Conservation (phyloP, 495 filamentous ascomycete species). For the Viridothelium virens region DNA sequence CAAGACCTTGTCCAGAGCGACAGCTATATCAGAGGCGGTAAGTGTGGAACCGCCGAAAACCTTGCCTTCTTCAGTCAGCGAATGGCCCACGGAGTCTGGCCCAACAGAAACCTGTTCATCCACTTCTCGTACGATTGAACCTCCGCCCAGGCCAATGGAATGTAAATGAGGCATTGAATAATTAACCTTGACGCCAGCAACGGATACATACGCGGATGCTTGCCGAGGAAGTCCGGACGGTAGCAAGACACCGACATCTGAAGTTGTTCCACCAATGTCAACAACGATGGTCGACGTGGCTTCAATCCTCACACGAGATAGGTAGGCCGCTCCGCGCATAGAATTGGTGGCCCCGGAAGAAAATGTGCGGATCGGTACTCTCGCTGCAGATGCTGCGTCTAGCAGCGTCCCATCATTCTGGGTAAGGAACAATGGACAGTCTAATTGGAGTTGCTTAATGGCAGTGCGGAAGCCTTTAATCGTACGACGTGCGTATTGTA, state of each 20-base stretch:
- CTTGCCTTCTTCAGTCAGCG: constrained; percentile 40
- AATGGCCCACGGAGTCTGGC: constrained; percentile 50
- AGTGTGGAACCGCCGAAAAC: constrained; percentile 45
- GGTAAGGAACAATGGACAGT: constrained; percentile 44
- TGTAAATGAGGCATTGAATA: constrained; percentile 49
- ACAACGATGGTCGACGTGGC: constrained; percentile 32
- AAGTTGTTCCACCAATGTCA: constrained; percentile 50
- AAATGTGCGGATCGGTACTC: constrained; percentile 46
- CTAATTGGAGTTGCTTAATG: constrained; percentile 37
- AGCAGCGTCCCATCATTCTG: constrained; percentile 49
- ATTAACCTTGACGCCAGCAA: constrained; percentile 46
- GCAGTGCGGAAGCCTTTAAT: constrained; percentile 40
- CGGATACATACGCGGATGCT: constrained; percentile 44
- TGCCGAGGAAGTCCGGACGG: constrained; percentile 49
- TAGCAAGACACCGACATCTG: constrained; percentile 46
- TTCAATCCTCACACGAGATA: constrained; percentile 19
- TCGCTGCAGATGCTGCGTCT: constrained; percentile 36
- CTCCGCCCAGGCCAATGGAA: constrained; percentile 47
- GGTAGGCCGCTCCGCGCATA: constrained; percentile 44
- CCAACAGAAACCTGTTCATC: constrained; percentile 39
- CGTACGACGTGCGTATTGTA: constrained; percentile 39
- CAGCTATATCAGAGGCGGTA: constrained; percentile 47
- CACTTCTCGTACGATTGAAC: constrained; percentile 42
- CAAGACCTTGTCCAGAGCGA: constrained; percentile 35
- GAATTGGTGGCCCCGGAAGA: constrained; percentile 48